Percentiles rank a stretch among this genome's conserved stretches.
Conservation (phyloP, 345 rosid genomes). For the Brassica nigra region DNA sequence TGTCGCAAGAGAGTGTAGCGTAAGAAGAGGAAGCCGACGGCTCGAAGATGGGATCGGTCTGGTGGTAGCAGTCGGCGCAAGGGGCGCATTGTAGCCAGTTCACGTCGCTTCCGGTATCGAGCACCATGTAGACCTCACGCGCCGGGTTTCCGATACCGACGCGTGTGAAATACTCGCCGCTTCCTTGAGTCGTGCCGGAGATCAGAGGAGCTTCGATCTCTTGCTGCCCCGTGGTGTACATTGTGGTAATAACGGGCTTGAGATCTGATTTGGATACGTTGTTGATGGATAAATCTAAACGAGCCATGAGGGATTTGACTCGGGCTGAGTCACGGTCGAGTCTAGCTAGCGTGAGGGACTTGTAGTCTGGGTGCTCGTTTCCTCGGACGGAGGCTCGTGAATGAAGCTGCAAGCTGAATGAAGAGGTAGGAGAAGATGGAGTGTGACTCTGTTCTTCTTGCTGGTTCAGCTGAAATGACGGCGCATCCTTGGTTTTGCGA, state of each 20-base stretch:
- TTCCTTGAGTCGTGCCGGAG: constrained; percentile 84
- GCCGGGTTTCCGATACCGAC: constrained; percentile 79
- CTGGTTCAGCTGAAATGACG: constrained; percentile 32
- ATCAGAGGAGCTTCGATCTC: constrained; percentile 57
- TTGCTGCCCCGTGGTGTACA: constrained; percentile 27
- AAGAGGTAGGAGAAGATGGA: constrained; percentile 6
- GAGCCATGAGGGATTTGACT: constrained; percentile 54
- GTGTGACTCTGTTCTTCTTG: constrained; percentile 30
- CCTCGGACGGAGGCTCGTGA: constrained; percentile 50
- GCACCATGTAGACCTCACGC: constrained; percentile 66
- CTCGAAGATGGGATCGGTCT: constrained; percentile 80
- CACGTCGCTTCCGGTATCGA: constrained; percentile 88
- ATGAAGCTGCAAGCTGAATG: constrained; percentile 51
- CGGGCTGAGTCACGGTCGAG: constrained; percentile 75
- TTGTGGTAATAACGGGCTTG: constrained; percentile 34
- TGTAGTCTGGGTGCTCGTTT: constrained; percentile 57
- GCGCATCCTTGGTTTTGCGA: constrained; percentile 31
- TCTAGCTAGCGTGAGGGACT: constrained; percentile 58
- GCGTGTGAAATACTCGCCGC: constrained; percentile 94
- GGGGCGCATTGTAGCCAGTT: constrained; percentile 91
- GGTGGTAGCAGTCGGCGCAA: constrained; percentile 86
- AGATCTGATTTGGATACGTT: constrained; percentile 46
- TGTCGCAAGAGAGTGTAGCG: constrained; percentile 61
- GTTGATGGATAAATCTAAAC: constrained; percentile 46
- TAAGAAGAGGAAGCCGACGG: constrained; percentile 71